phyloP scores from a whole-genome alignment of 805 yeast species.

The Myxozyma monticola region DNA sequence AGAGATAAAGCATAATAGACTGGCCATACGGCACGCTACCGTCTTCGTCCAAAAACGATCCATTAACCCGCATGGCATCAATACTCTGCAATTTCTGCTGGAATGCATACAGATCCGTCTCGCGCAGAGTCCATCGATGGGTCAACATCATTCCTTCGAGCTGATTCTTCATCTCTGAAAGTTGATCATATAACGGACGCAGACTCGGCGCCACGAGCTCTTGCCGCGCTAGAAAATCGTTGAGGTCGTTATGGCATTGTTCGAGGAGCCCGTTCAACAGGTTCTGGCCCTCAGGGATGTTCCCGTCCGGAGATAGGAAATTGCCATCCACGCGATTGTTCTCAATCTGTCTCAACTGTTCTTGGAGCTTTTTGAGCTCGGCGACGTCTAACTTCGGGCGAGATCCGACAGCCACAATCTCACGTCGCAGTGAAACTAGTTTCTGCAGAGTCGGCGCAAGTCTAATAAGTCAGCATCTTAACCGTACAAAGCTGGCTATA shows the following conservation, averaged over 20 bases:
- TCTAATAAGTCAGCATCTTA: constrained; percentile 4
- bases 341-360: constrained; percentile 48
- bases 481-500: not conserved
- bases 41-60: constrained; percentile 47
- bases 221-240: constrained; percentile 58
- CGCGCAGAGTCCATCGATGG: constrained; percentile 96
- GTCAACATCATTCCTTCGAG: constrained; percentile 84
- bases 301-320: constrained; percentile 42
- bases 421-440: constrained; percentile 63
- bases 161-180: constrained; percentile 66
- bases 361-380: constrained; percentile 41
- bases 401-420: constrained; percentile 55
- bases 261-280: constrained; percentile 53
- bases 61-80: constrained; percentile 68
- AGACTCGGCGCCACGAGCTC: constrained; percentile 50
- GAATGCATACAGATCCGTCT: constrained; percentile 85
- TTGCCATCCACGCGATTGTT: constrained; percentile 56
- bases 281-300: constrained; percentile 38
- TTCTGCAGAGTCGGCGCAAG: constrained; percentile 51
- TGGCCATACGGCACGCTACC: constrained; percentile 54
- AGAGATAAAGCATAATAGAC: constrained; percentile 62
- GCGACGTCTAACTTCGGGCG: constrained; percentile 39
- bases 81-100: constrained; percentile 72
- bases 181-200: constrained; percentile 59
- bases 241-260: constrained; percentile 74